phyloP scores from a whole-genome alignment of 1,284 basidiomycete genomes.

The Taiwanofungus camphoratus region DNA sequence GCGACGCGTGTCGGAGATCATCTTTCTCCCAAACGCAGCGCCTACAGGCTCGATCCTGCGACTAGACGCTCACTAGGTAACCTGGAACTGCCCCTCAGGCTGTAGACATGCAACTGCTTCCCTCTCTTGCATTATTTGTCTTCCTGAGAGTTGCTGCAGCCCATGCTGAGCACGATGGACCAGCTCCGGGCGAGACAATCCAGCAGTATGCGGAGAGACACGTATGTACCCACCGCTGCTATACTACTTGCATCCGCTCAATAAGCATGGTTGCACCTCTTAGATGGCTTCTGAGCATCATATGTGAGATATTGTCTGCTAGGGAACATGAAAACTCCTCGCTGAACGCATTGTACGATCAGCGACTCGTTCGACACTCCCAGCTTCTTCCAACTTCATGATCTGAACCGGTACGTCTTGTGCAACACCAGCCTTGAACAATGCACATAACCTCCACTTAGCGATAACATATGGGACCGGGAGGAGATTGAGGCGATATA shows the following conservation, averaged over 20 bases:
- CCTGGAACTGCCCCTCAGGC: too few species aligned
- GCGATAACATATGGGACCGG: constrained; percentile 69
- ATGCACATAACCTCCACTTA: constrained; percentile 21
- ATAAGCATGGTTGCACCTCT: constrained; percentile 6
- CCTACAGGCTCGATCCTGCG: too few species aligned
- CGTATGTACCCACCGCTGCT: constrained; percentile 34
- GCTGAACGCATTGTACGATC: constrained; percentile 4
- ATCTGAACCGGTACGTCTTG: constrained; percentile 71
- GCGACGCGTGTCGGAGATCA: too few species aligned
- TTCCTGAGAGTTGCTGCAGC: constrained; percentile 21
- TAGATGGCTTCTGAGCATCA: constrained; percentile 85
- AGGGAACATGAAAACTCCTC: background rate
- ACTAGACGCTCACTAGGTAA: too few species aligned
- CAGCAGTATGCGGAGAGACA: constrained; percentile 57
- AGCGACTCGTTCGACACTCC: constrained; percentile 75
- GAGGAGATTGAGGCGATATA: constrained; percentile 89
- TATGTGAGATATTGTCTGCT: constrained; percentile 46
- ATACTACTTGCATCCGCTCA: constrained; percentile 4
- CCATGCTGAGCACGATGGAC: constrained; percentile 24
- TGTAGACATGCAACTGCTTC: constrained; percentile 27
- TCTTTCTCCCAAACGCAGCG: too few species aligned
- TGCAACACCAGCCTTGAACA: background rate
- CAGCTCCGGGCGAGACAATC: constrained; percentile 24
- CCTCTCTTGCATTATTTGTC: constrained; percentile 32
- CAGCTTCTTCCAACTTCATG: constrained; percentile 88